Conservation (phyloP, 75 land plant genomes). For the Pinus tabuliformis region DNA sequence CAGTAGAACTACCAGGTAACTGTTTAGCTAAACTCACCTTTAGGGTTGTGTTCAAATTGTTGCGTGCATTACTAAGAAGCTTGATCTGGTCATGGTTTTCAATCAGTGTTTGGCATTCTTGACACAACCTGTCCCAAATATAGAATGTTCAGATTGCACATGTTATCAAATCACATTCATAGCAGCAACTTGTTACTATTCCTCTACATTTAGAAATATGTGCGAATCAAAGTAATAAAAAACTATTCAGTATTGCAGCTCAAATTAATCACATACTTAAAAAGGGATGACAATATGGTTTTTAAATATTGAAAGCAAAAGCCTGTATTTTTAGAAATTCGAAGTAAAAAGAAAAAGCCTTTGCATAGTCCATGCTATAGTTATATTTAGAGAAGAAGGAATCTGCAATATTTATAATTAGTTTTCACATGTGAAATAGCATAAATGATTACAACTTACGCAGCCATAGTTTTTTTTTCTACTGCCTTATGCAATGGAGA, state of each 20-base stretch:
- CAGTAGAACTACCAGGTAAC: not conserved
- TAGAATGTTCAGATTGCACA: not conserved
- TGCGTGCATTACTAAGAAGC: conserved; percentile 97
- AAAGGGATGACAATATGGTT: not conserved
- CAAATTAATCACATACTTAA: not conserved
- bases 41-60: conserved; percentile 88
- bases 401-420: not conserved
- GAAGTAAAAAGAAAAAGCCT: not conserved
- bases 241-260: too few species aligned
- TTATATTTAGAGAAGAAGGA: not conserved
- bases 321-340: not conserved
- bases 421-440: not conserved
- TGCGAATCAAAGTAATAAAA: too few species aligned
- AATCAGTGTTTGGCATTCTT: conserved; percentile 94
- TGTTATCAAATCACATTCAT: not conserved
- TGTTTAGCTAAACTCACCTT: conserved; percentile 50
- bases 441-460: too few species aligned
- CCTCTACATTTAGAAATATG: not conserved
- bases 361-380: not conserved
- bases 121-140: conserved; percentile 64
- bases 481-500: not conserved
- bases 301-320: not conserved
- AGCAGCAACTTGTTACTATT: not conserved
- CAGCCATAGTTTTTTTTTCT: not conserved
- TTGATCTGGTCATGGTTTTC: conserved; percentile 98